Evolutionary conservation across 2,329 filamentous ascomycete genomes (phyloP), one percentile per base, ranked within the genome.

Genomic region (Sclerotinia borealis): DNA sequence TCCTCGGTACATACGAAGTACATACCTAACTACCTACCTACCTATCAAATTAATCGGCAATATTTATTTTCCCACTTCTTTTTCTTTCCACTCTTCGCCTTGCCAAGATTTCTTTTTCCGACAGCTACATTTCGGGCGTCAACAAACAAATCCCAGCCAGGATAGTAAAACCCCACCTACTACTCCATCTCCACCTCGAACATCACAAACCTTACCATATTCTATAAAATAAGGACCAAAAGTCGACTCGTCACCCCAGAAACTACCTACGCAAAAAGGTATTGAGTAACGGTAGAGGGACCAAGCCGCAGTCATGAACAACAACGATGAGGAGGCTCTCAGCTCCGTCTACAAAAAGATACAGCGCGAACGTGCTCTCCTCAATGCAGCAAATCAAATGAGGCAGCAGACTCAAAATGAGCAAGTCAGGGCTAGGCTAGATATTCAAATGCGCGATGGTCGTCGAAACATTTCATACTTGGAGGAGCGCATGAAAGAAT

Each of bases 311-410:
- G 72, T 66, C 68, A 79, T 75, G 76, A 87, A 87, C 82, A 84
- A 82, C 75, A 84, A 82, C 75, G 84, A 87, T 75, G 83, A 87
- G 67, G 83, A 87, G 72, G 81, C 83, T 70, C 81, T 87, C 78
- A 86, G 86, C 78, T 90, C 92, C 77, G 92, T 99, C 79, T 87
- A 90, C 80, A 90, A 88, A 81, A 98, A 99, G 89, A 98, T 99
- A 78, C 92, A 97, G 82, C 88, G 93, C 76, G 95, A 99, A 79
- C 93, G 93, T 83, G 90, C 89, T 73, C 87, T 98, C 74, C 95
- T 99, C 82, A 90, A 90, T 77, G 93, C 92, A 73, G 93, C 93
- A 71, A 95, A 91, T 79, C 86, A 90, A 72, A 96, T 99, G 93
- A 90, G 92, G 78, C 89, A 93, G 79, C 93, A 95, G 77, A 97